A percentile compares a stretch with the other conserved stretches of the same genome.
Evolutionary conservation across 768 basidiomycete species (phyloP).

Genomic region (Rhodocollybia butyracea): DNA sequence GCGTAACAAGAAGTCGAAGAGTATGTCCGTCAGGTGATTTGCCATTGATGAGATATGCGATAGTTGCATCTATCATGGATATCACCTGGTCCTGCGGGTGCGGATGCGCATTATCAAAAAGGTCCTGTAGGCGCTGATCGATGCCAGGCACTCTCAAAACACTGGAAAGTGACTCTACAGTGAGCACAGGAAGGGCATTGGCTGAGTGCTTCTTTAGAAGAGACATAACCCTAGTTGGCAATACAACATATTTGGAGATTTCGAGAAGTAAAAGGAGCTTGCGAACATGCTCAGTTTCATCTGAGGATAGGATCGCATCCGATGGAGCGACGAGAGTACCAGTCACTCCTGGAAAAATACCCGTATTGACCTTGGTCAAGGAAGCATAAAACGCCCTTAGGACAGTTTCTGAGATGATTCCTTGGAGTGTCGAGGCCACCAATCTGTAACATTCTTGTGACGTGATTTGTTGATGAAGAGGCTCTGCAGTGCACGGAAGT

Average conservation of each 20-base stretch:
- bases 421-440: slow-evolving; percentile 13
- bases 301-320: slow-evolving; percentile 10
- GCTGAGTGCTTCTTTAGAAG: neutral
- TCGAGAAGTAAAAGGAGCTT: slow-evolving; percentile 6
- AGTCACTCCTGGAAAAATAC: slow-evolving; percentile 12
- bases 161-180: neutral
- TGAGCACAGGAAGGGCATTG: neutral
- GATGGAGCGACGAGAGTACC: slow-evolving; percentile 8
- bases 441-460: slow-evolving; percentile 1
- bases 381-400: slow-evolving; percentile 13
- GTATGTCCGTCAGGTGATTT: neutral
- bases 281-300: neutral
- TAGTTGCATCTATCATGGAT: slow-evolving; percentile 5
- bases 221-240: neutral
- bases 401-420: slow-evolving; percentile 13
- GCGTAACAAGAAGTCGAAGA: neutral
- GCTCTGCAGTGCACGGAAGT: slow-evolving; percentile 12
- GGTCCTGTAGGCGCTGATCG: neutral
- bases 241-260: slow-evolving; percentile 6
- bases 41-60: neutral
- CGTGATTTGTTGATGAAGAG: neutral
- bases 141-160: neutral
- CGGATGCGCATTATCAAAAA: neutral
- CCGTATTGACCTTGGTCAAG: slow-evolving; percentile 1
- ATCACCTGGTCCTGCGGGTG: neutral